Base-by-base conservation (phyloP, 495 filamentous ascomycete genomes). In the Aspergillus cavernicola region DNA sequence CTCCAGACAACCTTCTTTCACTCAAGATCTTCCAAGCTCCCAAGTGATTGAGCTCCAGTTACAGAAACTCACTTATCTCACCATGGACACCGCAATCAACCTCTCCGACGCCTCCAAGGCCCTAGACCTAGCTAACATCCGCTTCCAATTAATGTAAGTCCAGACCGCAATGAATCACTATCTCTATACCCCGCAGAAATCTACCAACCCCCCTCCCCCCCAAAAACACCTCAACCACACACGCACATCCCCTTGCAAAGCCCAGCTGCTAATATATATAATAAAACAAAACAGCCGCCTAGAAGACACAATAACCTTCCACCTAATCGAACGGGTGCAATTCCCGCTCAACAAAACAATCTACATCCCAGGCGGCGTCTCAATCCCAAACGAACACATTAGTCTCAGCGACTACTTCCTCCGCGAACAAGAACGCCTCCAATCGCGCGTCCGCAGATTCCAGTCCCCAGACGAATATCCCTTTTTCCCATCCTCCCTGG, bases 221-320 rank as follows among this genome's bases (percentile, higher is more conserved):
- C 26, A 54, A 54, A 15, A 33, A 29, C 4, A 11, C 12, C 11
- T 13, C 8, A 26, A 40, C 15, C 2, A 23, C 11, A 50, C 26
- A n/a, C 36, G 16, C 29, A 42, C 6, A 33, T 11, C 12, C 12
- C 31, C 11, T 3, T 13, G 11, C 9, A 15, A 39, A 40, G 24
- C 24, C 23, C 31, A 52, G 44, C 62, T 1, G 11, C n/a, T n/a
- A n/a, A n/a, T n/a, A n/a, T n/a, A n/a, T n/a, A n/a, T n/a, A 33
- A 4, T 11, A 56, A 9, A 46, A 52, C 33, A 1, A 22, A n/a
- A 24, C 65, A 97, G 92, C 58, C 93, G 93, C 33, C 80, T 97
- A 16, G 93, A 99, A 75, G 95, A 99, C 66, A 97, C 95, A 52
- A 97, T 99, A 65, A 96, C 88, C 62, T 99, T 96, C 74, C 90